phyloP scores from a whole-genome alignment of 2,329 filamentous ascomycete species.

The Orbilia brochopaga region DNA sequence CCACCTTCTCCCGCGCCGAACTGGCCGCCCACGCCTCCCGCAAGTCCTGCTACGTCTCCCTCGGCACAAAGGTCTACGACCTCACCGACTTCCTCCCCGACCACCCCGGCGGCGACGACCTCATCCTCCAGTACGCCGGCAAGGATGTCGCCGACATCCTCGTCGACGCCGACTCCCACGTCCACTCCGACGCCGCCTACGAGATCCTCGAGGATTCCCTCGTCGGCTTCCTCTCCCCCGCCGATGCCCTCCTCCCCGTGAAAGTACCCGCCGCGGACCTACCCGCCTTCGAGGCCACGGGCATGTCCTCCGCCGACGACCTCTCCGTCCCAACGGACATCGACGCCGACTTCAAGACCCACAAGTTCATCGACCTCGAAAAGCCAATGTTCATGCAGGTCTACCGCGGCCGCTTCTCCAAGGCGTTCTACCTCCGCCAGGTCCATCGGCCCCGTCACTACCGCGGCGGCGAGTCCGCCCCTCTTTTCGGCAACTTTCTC shows the following conservation, averaged over 20 bases:
- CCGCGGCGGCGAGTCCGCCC: slow-evolving; percentile 87
- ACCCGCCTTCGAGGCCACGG: slow-evolving; percentile 69
- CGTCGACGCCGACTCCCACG: slow-evolving; percentile 80
- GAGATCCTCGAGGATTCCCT: slow-evolving; percentile 88
- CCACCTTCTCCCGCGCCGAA: slow-evolving; percentile 80
- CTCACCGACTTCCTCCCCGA: slow-evolving; percentile 87
- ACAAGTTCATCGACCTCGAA: slow-evolving; percentile 92
- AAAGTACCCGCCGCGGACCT: slow-evolving; percentile 47
- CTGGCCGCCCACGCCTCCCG: slow-evolving; percentile 76
- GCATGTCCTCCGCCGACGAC: slow-evolving; percentile 88
- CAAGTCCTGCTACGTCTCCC: slow-evolving; percentile 89
- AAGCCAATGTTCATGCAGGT: slow-evolving; percentile 85
- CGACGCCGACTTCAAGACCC: slow-evolving; percentile 76
- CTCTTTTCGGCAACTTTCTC: slow-evolving; percentile 96
- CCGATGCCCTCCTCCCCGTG: slow-evolving; percentile 1
- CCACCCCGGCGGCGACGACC: slow-evolving; percentile 86
- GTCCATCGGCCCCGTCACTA: slow-evolving; percentile 96
- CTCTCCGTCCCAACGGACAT: slow-evolving; percentile 83
- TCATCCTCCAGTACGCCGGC: slow-evolving; percentile 87
- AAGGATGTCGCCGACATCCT: slow-evolving; percentile 84
- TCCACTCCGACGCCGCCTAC: slow-evolving; percentile 90
- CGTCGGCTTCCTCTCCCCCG: slow-evolving; percentile 72
- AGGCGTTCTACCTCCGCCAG: slow-evolving; percentile 96
- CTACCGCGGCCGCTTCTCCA: slow-evolving; percentile 84
- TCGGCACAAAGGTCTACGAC: slow-evolving; percentile 91